Evolutionary conservation across 2,329 filamentous ascomycete species (phyloP), one percentile per base, ranked within the genome.

Genomic region (Raffaelea ambrosiae): DNA sequence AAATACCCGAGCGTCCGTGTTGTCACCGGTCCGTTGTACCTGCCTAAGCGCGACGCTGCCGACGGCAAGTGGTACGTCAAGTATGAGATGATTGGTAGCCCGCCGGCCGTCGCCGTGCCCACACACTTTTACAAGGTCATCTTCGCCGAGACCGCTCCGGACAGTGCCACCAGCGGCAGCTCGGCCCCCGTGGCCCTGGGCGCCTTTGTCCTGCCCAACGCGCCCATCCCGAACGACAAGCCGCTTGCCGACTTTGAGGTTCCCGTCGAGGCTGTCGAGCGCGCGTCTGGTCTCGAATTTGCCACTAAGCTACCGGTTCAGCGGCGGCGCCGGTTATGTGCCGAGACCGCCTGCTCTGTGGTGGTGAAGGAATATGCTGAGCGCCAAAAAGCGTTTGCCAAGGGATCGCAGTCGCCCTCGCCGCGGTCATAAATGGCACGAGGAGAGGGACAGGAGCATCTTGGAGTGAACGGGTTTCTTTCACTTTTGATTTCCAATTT

Each of bases 91-190:
- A 95, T 98, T 58, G 93, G 93, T 36, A 85, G 76, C 62, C 93
- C 93, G 26, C 91, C 93, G 8, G 94, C 89, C 59, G 86, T 98
- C 48, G 90, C 93, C 22, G 93, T 98, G 46, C 93, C 93, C 3
- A 98, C 93, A 20, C 93, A 98, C 66, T 98, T 98, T 70, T 98
- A 95, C 78, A 98, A 98, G 73, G 88, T 98, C 61, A 93, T 98
- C 58, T 95, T 93, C 60, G 93, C 88, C 22, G 93, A 98, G 69
- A 88, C 96, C 87, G 86, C 3, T 69, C 66, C 2, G 65, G 26
- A 20, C 13, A 88, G 95, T 60, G 86, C 85, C 2, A 69, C 66
- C 2, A 66, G 61, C 10, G 74, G 74, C 22, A 43, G 29, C 9
- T 10, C 31, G 11, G 86, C 87, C 18, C 84, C 84, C 54, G 93